Evolutionary conservation across 495 filamentous ascomycete species (phyloP), one percentile per base, ranked within the genome.

Genomic region (Neurospora sp.): DNA sequence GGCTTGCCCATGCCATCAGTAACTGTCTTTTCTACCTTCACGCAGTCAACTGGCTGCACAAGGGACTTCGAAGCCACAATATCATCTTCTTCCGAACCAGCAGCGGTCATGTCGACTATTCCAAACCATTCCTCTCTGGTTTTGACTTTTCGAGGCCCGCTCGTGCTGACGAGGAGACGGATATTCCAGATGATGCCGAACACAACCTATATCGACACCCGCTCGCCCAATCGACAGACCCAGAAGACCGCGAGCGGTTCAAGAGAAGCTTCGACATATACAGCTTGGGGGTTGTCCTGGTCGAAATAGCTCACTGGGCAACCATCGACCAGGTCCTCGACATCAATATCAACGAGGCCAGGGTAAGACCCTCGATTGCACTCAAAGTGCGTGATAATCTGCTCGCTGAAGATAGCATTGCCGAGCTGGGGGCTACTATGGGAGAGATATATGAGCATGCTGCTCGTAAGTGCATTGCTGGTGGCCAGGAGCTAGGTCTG

Each of bases 41-140:
- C 69, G 81, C 84, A 0, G 85, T 89, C 8, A 86, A 88, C 71
- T 90, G 87, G 88, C 81, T 89, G 40, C 88, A 89, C 81, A 90
- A 90, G 73, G 86, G 86, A 3, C 75, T 90, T 2, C 84, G 87
- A 45, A 86, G 83, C 74, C 79, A 87, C 74, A 88, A 87, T 75
- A 81, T 90, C 71, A 75, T 90, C 16, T 90, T 89, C 77, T 86
- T 89, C 73, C 73, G 71, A 27, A 74, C 73, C 20, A 73, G 39
- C 18, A 37, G 12, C 37, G 77, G 77, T 14, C 70, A 72, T 27
- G 78, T 82, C 40, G 78, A 82, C 70, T 80, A 78, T 70, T 47
- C 69, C 8, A 75, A 75, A 47, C 86, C 86, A 0, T 86, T 82
- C 69, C 77, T 89, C 31, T 82, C 83, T 1, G 87, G 87, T 8